Percentiles rank a stretch among this genome's conserved stretches.
phyloP scores from a whole-genome alignment of 164 flowering plant genomes.

The Chimonanthus praecox region DNA sequence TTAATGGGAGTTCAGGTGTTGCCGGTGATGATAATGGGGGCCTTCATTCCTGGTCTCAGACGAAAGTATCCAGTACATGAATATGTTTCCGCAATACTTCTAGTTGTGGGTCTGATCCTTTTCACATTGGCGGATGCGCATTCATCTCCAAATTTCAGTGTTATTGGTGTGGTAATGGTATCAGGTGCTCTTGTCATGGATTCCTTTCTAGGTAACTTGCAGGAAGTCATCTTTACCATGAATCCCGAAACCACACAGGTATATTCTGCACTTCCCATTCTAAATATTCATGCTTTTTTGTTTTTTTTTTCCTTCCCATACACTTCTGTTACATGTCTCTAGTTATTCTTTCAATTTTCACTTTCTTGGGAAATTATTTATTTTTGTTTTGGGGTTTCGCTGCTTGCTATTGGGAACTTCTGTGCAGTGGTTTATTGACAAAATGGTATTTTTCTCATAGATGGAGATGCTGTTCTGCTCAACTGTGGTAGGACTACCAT shows the following conservation, averaged over 20 bases:
- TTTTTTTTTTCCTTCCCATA: background rate
- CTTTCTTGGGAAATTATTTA: background rate
- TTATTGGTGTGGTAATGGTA: slow-evolving; percentile 69
- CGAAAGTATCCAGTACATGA: slow-evolving; percentile 63
- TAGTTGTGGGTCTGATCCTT: slow-evolving; percentile 64
- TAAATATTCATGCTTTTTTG: background rate
- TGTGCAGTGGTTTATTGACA: too few relatives aligned
- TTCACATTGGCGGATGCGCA: slow-evolving; percentile 80
- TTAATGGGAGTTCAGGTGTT: slow-evolving; percentile 38
- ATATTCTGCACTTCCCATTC: background rate
- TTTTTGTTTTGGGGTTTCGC: background rate
- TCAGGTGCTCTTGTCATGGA: slow-evolving; percentile 79
- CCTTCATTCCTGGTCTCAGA: slow-evolving; percentile 70
- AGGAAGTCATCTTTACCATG: slow-evolving; percentile 85
- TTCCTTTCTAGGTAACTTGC: slow-evolving; percentile 77
- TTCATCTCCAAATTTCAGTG: slow-evolving; percentile 66
- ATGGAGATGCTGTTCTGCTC: slow-evolving; percentile 99
- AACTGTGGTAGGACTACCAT: slow-evolving; percentile 82
- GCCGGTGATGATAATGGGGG: slow-evolving; percentile 87
- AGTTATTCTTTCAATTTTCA: background rate
- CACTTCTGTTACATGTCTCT: background rate
- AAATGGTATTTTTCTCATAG: slow-evolving; percentile 24
- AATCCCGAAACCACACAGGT: slow-evolving; percentile 94
- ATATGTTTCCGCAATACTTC: slow-evolving; percentile 57
- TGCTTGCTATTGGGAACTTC: background rate